Conservation (phyloP, 139 green algal species). For the Chlamydomonas sphaeroides region DNA sequence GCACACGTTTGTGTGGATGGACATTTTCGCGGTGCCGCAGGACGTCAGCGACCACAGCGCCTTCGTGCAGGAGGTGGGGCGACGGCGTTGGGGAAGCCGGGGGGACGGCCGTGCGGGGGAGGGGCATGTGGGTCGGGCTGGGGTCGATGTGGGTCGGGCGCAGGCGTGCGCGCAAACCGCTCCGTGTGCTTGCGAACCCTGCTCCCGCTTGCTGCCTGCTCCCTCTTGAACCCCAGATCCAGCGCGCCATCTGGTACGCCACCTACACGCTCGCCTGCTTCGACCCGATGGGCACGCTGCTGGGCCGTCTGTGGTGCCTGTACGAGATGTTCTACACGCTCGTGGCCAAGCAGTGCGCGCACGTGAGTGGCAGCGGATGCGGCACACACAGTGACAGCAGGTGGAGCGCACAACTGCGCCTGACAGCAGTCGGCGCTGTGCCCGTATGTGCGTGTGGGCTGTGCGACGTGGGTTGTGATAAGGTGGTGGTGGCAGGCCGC, state of each 20-base stretch:
- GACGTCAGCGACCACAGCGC: neutral
- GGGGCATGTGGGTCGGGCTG: neutral
- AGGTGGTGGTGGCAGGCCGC: too few species aligned
- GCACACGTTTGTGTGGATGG: constrained; percentile 36
- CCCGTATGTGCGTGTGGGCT: too few species aligned
- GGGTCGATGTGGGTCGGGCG: neutral
- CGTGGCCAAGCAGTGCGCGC: constrained; percentile 29
- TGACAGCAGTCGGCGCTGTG: too few species aligned
- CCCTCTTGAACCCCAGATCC: constrained; percentile 31
- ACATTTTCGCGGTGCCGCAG: constrained; percentile 30
- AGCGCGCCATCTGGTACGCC: constrained; percentile 33
- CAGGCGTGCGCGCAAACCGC: too few species aligned
- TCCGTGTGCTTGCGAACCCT: too few species aligned
- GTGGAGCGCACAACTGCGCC: too few species aligned
- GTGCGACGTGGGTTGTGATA: too few species aligned
- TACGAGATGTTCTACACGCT: constrained; percentile 44
- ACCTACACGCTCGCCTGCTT: constrained; percentile 12
- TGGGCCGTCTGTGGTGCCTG: constrained; percentile 28
- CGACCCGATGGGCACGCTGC: neutral
- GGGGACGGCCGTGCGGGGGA: too few species aligned
- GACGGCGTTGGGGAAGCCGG: neutral
- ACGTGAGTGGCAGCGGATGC: neutral
- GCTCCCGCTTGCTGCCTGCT: too few species aligned
- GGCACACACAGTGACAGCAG: too few species aligned
- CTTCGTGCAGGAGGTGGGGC: constrained; percentile 19